Percentiles rank a stretch among this genome's conserved stretches.
phyloP scores from a whole-genome alignment of 352 stramenopile genomes.

The Hyphochytrium catenoides region DNA sequence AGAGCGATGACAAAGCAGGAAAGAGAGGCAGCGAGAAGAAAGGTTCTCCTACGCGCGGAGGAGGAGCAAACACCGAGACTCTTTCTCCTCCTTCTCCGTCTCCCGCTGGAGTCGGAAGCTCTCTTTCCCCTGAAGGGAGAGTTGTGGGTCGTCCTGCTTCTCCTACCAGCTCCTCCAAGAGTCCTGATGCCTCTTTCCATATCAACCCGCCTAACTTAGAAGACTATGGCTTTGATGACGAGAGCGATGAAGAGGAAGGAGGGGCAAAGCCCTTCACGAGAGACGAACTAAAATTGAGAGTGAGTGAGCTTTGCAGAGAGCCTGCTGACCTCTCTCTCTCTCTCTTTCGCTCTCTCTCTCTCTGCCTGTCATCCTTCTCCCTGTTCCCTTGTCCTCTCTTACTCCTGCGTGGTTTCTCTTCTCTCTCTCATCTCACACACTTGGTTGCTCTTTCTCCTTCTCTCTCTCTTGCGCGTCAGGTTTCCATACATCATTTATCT shows the following conservation, averaged over 20 bases:
- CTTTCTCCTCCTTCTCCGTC: slow-evolving; percentile 13
- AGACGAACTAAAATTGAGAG: slow-evolving; percentile 71
- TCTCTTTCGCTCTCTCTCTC: too few species aligned
- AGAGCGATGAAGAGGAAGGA: slow-evolving; percentile 57
- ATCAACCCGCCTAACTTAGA: slow-evolving; percentile 79
- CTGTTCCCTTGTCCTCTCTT: too few species aligned
- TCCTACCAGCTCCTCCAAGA: slow-evolving; percentile 61
- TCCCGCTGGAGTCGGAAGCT: slow-evolving; percentile 4
- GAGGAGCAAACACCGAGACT: slow-evolving; percentile 20
- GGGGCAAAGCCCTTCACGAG: slow-evolving; percentile 55
- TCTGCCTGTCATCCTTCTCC: too few species aligned
- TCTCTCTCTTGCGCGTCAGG: too few species aligned
- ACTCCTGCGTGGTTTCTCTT: too few species aligned
- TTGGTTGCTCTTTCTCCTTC: too few species aligned
- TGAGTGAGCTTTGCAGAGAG: too few species aligned
- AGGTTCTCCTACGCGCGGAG: slow-evolving; percentile 11
- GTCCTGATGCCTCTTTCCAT: slow-evolving; percentile 60
- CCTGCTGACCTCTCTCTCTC: too few species aligned
- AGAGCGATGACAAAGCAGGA: too few species aligned
- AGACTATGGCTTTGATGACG: slow-evolving; percentile 75
- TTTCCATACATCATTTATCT: too few species aligned
- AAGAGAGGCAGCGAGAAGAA: neutral
- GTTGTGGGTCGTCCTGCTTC: slow-evolving; percentile 42
- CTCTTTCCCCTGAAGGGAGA: slow-evolving; percentile 8
- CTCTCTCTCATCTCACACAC: too few species aligned